Conservation (phyloP, 2,329 filamentous ascomycete species). For the Aspergillus clavatus region DNA sequence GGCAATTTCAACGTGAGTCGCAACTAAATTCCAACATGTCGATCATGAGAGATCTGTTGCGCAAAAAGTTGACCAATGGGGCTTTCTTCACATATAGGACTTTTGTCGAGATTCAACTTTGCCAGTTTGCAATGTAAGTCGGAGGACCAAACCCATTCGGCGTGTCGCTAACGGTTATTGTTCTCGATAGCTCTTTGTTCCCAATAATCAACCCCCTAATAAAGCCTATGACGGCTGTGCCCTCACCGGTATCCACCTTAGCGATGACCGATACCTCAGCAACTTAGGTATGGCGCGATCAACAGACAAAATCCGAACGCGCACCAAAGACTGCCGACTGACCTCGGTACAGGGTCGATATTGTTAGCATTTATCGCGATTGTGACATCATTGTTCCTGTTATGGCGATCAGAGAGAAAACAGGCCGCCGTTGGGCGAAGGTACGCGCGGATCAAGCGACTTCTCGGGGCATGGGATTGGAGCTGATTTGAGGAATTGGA, state of each 20-base stretch:
- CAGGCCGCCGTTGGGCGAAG: constrained; percentile 89
- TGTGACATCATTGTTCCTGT: constrained; percentile 57
- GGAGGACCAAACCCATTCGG: constrained; percentile 4
- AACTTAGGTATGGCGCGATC: constrained; percentile 66
- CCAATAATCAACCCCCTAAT: constrained; percentile 55
- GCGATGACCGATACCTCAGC: constrained; percentile 61
- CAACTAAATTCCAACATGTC: not conserved
- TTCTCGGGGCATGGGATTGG: not conserved
- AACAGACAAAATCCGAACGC: constrained; percentile 12
- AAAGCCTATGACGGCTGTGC: constrained; percentile 65
- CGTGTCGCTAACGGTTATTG: constrained; percentile 15
- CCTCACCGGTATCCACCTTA: constrained; percentile 69
- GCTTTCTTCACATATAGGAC: constrained; percentile 49
- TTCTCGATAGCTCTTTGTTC: constrained; percentile 57
- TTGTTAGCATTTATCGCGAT: constrained; percentile 76
- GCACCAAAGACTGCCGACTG: constrained; percentile 5
- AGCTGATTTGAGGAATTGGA: constrained; percentile 12
- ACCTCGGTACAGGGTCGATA: constrained; percentile 66
- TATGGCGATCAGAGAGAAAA: constrained; percentile 81
- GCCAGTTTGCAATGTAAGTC: constrained; percentile 76
- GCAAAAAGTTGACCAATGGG: constrained; percentile 19
- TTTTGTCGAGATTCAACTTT: constrained; percentile 82
- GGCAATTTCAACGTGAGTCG: constrained; percentile 54
- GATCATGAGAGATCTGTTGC: constrained; percentile 6
- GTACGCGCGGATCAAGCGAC: constrained; percentile 45